Evolutionary conservation across 108 stramenopile genomes (phyloP), one percentile per base, ranked within the genome.

Genomic region (Cyclotella baltica): DNA sequence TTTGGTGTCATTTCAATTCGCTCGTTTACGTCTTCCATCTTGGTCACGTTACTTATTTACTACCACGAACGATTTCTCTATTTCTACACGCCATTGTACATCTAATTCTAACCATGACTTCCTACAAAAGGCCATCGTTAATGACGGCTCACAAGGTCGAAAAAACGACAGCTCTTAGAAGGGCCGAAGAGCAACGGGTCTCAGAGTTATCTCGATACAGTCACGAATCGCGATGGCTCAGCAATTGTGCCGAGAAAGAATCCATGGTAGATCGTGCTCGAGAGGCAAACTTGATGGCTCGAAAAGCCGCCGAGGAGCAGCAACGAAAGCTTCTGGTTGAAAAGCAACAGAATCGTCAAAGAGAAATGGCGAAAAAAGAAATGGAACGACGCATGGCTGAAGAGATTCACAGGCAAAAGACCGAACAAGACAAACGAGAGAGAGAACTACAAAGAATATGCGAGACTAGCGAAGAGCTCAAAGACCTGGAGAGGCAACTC

Each of bases 401-500:
- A 33, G 84, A 88, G 61, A 52, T 87, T 52, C 79, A 79, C 15
- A 81, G 63, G 63, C 70, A 85, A 40, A 81, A 84, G 58, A 76
- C 77, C 10, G 88, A 87, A 48, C 66, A 80, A 30, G 85, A 88
- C n/a, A 70, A 76, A 46, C 61, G 62, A 25, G 88, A 87, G 64
- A 70, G 86, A 27, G 90, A 91, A 70, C 81, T 91, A 20, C 87
- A 86, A 77, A 77, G 86, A 30, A 91, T 91, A 46, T 88, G 87
- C 52, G 84, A 87, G 16, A 70, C 84, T n/a, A 78, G 85, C 61
- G 86, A 85, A 69, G 90, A 91, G 70, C 78, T 91, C 23, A 84
- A 85, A 62, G 88, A 88, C 11, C 74, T 91, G 55, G 90, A 91
- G 70, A 46, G 77, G 22, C 80, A 81, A 34, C 74, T 91, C 34